phyloP scores from a whole-genome alignment of 2,329 filamentous ascomycete species.

The Cylindrodendrum hubeiense region DNA sequence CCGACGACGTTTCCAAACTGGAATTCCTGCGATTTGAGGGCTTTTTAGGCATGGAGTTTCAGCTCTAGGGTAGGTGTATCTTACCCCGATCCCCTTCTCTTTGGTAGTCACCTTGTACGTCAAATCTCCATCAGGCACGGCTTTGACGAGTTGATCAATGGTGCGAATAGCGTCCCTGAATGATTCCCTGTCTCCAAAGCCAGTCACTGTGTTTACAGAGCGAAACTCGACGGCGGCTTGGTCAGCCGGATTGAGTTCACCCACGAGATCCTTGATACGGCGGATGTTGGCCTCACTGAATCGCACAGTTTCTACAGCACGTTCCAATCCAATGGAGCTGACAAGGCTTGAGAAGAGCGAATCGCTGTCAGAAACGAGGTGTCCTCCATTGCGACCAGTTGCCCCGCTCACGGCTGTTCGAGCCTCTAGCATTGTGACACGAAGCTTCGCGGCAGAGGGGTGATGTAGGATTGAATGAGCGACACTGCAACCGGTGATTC shows the following conservation, averaged over 20 bases:
- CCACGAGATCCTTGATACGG: slow-evolving; percentile 19
- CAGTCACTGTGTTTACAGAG: slow-evolving; percentile 16
- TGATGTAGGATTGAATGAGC: slow-evolving; percentile 41
- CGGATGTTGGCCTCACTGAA: slow-evolving; percentile 50
- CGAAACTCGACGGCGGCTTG: slow-evolving; percentile 28
- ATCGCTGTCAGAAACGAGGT: slow-evolving; percentile 49
- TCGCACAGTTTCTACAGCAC: slow-evolving; percentile 55
- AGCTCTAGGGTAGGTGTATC: slow-evolving; percentile 30
- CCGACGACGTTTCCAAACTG: slow-evolving; percentile 22
- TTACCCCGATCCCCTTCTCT: slow-evolving; percentile 11
- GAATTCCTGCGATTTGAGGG: slow-evolving; percentile 12
- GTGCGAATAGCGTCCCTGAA: slow-evolving; percentile 17
- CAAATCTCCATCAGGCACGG: slow-evolving; percentile 22
- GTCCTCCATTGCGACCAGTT: slow-evolving; percentile 48
- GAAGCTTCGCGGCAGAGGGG: slow-evolving; percentile 6
- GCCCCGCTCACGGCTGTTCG: slow-evolving; percentile 45
- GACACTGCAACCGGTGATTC: slow-evolving; percentile 44
- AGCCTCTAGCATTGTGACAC: slow-evolving; percentile 45
- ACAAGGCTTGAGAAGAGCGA: slow-evolving; percentile 52
- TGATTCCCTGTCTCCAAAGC: slow-evolving; percentile 19
- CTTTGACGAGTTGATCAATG: slow-evolving; percentile 14
- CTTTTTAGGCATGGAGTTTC: neutral
- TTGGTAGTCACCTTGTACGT: slow-evolving; percentile 19
- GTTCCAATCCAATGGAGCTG: slow-evolving; percentile 45
- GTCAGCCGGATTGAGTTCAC: slow-evolving; percentile 13